Evolutionary conservation across 2,329 filamentous ascomycete genomes (phyloP), one percentile per base, ranked within the genome.

Genomic region (Fusarium agapanthi): DNA sequence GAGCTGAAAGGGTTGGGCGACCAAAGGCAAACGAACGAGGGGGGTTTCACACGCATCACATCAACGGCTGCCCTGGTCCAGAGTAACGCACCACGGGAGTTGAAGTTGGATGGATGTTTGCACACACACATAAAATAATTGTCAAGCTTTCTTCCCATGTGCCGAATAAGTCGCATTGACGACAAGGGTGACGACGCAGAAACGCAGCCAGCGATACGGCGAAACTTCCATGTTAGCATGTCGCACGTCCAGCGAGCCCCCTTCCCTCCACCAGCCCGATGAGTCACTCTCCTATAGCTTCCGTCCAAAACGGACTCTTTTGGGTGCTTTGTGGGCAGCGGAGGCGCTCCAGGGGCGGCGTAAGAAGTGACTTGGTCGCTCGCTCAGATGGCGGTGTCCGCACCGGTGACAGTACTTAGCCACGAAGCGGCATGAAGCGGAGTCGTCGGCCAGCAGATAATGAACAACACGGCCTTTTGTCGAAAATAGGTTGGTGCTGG

Each of bases 81-180:
- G 61, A 64, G 60, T 63, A 74, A 56, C 60, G 48, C 65, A 72
- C 65, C 45, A 67, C 65, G 74, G 74, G 73, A 76, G 72, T 76
- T 72, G 56, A 56, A 44, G 53, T 61, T 71, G 66, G 55, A 43
- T 72, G 55, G 48, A 57, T 37, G 32, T 61, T 69, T 45, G 44
- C 56, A 67, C 43, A 65, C 40, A 58, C 62, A 45, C 20, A n/a
- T 18, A 14, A 72, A 73, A 71, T 61, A 61, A 65, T 58, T 50
- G 55, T 30, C 35, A 28, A 72, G 51, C 51, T 53, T 56, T 71
- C 54, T 55, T 56, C 69, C 51, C 65, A 76, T 75, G 74, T 76
- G 74, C 74, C 72, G 74, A 74, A 67, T 65, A 57, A 67, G 61
- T 68, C 59, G 60, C 72, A 75, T 72, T 69, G 55, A 60, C 50